These are phyloP conservation scores for Carpinus viminea DNA, from an alignment of 306 rosid genomes.

Conservation along the genomic window DNA sequence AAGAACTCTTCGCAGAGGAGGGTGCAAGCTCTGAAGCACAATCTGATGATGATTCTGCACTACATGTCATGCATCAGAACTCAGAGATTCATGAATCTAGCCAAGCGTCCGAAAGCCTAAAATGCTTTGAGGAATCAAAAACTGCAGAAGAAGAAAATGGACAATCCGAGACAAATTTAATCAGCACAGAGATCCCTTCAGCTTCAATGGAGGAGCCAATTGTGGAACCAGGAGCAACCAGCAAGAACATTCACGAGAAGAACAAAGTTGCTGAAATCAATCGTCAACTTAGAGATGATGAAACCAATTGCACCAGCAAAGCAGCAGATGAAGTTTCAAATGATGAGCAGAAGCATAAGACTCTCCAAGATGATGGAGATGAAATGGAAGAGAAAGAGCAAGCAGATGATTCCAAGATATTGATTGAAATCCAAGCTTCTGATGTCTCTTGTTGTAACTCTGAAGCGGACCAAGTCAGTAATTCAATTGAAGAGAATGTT, in stretches of 20 bases:
- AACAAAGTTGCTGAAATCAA: constrained; percentile 10
- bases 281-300: constrained; percentile 12
- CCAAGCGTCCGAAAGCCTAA: constrained; percentile 14
- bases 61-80: constrained; percentile 18
- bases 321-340: constrained; percentile 28
- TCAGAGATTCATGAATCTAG: constrained; percentile 36
- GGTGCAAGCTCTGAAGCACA: constrained; percentile 34
- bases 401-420: constrained; percentile 4
- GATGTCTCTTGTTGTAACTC: not conserved
- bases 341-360: not conserved
- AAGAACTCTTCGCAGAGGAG: constrained; percentile 31
- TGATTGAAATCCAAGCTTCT: not conserved
- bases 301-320: constrained; percentile 14
- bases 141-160: constrained; percentile 24
- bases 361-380: constrained; percentile 29
- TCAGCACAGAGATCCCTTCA: not conserved
- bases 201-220: constrained; percentile 17
- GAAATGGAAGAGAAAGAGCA: constrained; percentile 16
- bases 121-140: constrained; percentile 27
- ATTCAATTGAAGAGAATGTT: constrained; percentile 1
- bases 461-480: constrained; percentile 10
- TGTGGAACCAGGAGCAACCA: constrained; percentile 21
- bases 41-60: constrained; percentile 14
- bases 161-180: constrained; percentile 23
- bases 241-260: constrained; percentile 1